Percentiles rank a stretch among this genome's conserved stretches.
Conservation (phyloP, 2,329 filamentous ascomycete species). For the Diaporthe nobilis region DNA sequence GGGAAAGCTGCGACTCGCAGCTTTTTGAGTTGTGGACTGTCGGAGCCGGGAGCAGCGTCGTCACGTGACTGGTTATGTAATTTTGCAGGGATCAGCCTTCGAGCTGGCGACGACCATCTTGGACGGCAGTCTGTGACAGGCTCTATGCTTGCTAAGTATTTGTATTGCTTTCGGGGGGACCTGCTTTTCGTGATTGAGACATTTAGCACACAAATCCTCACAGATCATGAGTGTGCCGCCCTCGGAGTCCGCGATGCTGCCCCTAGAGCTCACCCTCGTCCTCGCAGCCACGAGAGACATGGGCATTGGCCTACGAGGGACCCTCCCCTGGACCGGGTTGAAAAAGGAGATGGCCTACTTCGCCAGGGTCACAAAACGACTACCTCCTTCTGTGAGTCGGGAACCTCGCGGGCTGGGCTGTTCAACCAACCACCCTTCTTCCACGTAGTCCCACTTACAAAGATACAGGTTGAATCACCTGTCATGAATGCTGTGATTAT, state of each 20-base stretch:
- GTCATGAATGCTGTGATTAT: conserved; percentile 86
- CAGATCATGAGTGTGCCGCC: conserved; percentile 7
- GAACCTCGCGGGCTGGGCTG: not conserved
- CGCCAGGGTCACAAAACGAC: conserved; percentile 85
- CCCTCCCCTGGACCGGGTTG: conserved; percentile 89
- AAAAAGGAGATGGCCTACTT: conserved; percentile 97
- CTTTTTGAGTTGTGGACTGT: conserved; percentile 38
- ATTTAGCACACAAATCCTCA: not conserved
- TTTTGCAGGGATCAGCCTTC: not conserved
- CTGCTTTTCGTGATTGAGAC: not conserved
- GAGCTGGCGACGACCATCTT: not conserved
- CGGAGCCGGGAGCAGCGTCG: too few species aligned
- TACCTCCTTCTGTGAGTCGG: conserved; percentile 57
- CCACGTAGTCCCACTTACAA: not conserved
- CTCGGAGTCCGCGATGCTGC: conserved; percentile 42
- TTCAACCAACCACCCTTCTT: conserved; percentile 1
- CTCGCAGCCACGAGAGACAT: conserved; percentile 92
- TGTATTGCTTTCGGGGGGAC: too few species aligned
- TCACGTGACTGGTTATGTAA: conserved; percentile 26
- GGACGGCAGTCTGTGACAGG: not conserved
- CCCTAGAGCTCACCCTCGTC: conserved; percentile 84
- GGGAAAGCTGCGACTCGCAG: conserved; percentile 47
- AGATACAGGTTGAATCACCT: conserved; percentile 49
- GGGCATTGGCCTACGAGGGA: conserved; percentile 86
- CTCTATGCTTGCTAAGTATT: not conserved